Base-by-base conservation (phyloP, 257 asterid species). In the Primulina huaijiensis region DNA sequence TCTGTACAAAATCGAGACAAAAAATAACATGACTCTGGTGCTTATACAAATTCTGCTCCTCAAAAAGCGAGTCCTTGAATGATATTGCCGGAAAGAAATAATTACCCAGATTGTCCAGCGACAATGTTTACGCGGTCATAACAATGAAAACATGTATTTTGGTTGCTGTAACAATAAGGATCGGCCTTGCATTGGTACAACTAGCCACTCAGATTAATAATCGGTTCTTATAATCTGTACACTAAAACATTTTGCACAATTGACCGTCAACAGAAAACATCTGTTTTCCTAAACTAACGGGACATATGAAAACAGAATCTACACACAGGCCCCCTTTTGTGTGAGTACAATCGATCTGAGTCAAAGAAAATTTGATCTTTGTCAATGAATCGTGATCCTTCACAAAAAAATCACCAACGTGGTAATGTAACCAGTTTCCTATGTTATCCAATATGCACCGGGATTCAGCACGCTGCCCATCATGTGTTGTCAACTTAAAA, bases 271-370 rank as follows among this genome's bases (percentile, higher is more conserved):
- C 64, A 50, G 56, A 43, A 43, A 75, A 27, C 79, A 78, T 7
- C 69, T 70, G 80, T 75, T 82, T 80, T 6, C 87, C 89, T 81
- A 85, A 62, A 65, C 80, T 79, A 75, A 29, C 57, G 3, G 96
- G 98, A 64, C 88, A 83, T 56, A 92, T 76, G 33, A 89, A 65
- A 73, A 86, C 94, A 14, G 90, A 89, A 75, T 92, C 98, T 62
- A 89, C 86, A 61, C 90, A 85, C 14, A 91, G 81, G 31, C 97
- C 97, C 62, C 97, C 93, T 84, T 91, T 91, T 31, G 84, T 91
- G 60, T 91, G 97, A 2, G 97, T 92, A 72, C 97, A 92, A 64
- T 92, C 96, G 58, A 92, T 89, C 85, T 92, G 96, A 34, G 90
- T 75, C 77, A 89, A 66, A 1, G 93, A 87, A 73, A 71, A 92